Conservation (phyloP, 1,139 yeast species). For the Sugiyamaella neomexicana region DNA sequence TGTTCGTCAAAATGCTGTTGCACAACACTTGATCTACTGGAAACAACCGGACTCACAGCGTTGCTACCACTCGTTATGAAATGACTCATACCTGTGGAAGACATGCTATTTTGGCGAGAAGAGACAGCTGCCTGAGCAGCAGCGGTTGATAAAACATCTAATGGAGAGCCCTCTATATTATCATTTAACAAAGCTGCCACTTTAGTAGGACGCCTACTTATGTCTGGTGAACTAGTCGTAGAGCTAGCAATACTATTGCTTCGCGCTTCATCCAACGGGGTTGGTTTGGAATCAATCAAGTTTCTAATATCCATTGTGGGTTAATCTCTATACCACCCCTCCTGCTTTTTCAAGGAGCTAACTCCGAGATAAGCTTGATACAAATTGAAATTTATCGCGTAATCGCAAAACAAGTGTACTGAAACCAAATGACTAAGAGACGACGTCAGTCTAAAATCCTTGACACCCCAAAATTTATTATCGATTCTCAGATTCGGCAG, state of each 20-base stretch:
- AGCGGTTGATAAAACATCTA: constrained; percentile 20
- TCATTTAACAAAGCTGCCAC: constrained; percentile 35
- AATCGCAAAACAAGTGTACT: neutral
- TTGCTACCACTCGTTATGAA: neutral
- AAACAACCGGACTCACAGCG: constrained; percentile 7
- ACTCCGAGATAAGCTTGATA: neutral
- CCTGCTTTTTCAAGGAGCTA: neutral
- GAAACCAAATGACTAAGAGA: too few relatives aligned
- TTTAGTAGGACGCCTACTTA: constrained; percentile 31
- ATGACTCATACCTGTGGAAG: constrained; percentile 2
- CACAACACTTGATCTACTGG: constrained; percentile 1
- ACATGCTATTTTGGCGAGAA: constrained; percentile 4
- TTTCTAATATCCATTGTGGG: constrained; percentile 30
- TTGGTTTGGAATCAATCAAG: constrained; percentile 25
- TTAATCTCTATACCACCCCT: neutral
- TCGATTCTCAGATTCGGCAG: neutral
- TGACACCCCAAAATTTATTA: neutral
- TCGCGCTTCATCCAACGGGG: constrained; percentile 17
- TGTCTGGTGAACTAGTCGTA: constrained; percentile 22
- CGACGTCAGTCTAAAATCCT: too few relatives aligned
- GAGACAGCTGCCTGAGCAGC: constrained; percentile 18
- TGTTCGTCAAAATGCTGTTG: constrained; percentile 1
- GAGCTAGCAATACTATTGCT: constrained; percentile 16
- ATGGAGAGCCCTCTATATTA: constrained; percentile 27
- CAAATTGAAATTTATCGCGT: neutral